A percentile compares a stretch with the other conserved stretches of the same genome.
phyloP scores from a whole-genome alignment of 805 yeast species.

The Candida parachauliodes region DNA sequence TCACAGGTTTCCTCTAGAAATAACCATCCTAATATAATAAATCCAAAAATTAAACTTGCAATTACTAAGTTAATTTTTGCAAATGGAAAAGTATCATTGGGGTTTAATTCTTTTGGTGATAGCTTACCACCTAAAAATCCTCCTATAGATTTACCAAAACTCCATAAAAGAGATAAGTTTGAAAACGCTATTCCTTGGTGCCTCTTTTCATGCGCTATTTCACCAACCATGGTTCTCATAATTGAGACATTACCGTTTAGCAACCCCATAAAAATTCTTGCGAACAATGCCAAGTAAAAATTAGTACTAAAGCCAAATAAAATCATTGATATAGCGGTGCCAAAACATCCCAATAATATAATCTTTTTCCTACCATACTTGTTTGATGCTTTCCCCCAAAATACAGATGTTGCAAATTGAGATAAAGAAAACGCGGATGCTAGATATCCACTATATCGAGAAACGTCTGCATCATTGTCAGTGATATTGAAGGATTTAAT shows the following conservation, averaged over 20 bases:
- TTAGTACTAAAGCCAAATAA: conserved; percentile 52
- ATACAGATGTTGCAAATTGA: conserved; percentile 54
- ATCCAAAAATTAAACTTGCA: conserved; percentile 20
- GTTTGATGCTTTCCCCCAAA: conserved; percentile 60
- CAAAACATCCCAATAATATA: conserved; percentile 48
- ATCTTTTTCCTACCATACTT: conserved; percentile 55
- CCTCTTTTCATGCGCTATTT: conserved; percentile 49
- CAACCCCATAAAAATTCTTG: conserved; percentile 53
- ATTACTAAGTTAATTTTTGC: conserved; percentile 39
- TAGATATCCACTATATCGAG: conserved; percentile 59
- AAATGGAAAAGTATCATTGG: conserved; percentile 24
- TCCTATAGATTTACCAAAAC: conserved; percentile 59
- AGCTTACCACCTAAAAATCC: conserved; percentile 48
- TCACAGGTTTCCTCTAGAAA: conserved; percentile 38
- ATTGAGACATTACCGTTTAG: conserved; percentile 66
- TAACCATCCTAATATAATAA: conserved; percentile 27
- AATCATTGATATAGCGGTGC: conserved; percentile 47
- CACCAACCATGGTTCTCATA: conserved; percentile 60
- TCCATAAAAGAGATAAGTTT: conserved; percentile 58
- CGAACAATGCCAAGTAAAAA: conserved; percentile 49
- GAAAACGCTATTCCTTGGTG: conserved; percentile 66
- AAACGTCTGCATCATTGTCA: conserved; percentile 46
- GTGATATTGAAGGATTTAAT: conserved; percentile 55
- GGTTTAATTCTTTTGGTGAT: conserved; percentile 1
- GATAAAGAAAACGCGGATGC: conserved; percentile 58